A percentile compares a stretch with the other conserved stretches of the same genome.
Evolutionary conservation across 495 filamentous ascomycete genomes (phyloP).

Genomic region (Trichoderma parareesei): DNA sequence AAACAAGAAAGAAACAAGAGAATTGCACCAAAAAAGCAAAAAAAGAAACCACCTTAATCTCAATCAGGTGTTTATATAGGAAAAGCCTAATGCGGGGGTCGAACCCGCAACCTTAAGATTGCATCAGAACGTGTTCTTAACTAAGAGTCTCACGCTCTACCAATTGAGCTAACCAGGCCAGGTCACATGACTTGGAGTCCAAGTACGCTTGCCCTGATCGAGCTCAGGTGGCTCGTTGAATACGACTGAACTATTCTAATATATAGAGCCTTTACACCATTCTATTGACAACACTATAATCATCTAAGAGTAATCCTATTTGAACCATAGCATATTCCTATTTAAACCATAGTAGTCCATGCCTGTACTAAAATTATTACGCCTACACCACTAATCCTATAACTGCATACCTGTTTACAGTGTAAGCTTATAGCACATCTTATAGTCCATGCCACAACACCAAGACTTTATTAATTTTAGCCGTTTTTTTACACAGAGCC

Average conservation of each 20-base stretch:
- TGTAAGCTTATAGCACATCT: too few relatives aligned
- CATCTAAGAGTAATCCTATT: too few relatives aligned
- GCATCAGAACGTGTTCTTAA: constrained; percentile 16
- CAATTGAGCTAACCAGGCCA: constrained; percentile 64
- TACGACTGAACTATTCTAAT: neutral
- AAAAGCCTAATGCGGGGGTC: constrained; percentile 34
- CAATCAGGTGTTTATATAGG: constrained; percentile 3
- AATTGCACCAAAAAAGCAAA: neutral
- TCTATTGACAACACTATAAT: too few relatives aligned
- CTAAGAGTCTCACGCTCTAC: constrained; percentile 79
- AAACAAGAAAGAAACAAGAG: constrained; percentile 19
- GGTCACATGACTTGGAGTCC: neutral
- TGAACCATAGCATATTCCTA: too few relatives aligned
- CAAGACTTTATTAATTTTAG: too few relatives aligned
- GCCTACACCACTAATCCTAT: too few relatives aligned
- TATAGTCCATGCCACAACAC: too few relatives aligned
- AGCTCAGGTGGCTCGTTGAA: constrained; percentile 5
- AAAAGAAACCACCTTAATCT: neutral
- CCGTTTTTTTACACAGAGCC: too few relatives aligned
- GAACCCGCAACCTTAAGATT: constrained; percentile 25
- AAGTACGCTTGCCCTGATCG: neutral
- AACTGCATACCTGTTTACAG: too few relatives aligned
- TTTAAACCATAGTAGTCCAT: too few relatives aligned
- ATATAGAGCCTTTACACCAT: neutral
- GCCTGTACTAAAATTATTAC: too few relatives aligned